Evolutionary conservation across 331 rosid species (phyloP).

Genomic region (Phaseolus coccineus): DNA sequence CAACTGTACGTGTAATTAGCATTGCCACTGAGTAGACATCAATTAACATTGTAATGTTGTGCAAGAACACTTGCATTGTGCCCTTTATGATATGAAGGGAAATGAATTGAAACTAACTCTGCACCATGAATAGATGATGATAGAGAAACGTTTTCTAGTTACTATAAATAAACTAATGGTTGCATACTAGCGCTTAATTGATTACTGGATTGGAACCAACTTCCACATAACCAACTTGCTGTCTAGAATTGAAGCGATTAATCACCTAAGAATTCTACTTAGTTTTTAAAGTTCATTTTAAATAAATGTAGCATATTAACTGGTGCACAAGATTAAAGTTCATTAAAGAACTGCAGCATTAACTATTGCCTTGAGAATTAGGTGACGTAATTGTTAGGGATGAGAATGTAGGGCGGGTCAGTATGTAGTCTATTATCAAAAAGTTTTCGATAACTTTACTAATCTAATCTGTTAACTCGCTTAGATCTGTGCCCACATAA

Average conservation of each 20-base stretch:
- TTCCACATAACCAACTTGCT: not conserved
- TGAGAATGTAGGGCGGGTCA: no score
- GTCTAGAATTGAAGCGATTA: not conserved
- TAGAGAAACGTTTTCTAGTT: not conserved
- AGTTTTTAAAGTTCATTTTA: not conserved
- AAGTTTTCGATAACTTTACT: accelerated
- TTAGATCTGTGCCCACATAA: no score
- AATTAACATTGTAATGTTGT: not conserved
- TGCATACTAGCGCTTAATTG: not conserved
- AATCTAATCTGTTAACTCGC: no score
- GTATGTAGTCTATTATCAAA: no score
- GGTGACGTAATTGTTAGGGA: not conserved
- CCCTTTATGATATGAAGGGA: not conserved
- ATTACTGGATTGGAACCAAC: not conserved
- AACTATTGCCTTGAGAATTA: not conserved
- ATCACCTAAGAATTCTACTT: not conserved
- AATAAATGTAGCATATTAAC: not conserved
- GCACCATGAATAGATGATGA: not conserved
- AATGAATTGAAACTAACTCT: not conserved
- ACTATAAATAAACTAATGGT: not conserved
- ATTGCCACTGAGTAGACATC: conserved; percentile 1
- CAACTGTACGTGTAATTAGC: not conserved
- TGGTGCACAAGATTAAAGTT: not conserved
- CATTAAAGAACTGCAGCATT: no score
- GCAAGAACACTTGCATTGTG: not conserved